phyloP scores from a whole-genome alignment of 495 filamentous ascomycete species.

The Bacidia gigantensis region DNA sequence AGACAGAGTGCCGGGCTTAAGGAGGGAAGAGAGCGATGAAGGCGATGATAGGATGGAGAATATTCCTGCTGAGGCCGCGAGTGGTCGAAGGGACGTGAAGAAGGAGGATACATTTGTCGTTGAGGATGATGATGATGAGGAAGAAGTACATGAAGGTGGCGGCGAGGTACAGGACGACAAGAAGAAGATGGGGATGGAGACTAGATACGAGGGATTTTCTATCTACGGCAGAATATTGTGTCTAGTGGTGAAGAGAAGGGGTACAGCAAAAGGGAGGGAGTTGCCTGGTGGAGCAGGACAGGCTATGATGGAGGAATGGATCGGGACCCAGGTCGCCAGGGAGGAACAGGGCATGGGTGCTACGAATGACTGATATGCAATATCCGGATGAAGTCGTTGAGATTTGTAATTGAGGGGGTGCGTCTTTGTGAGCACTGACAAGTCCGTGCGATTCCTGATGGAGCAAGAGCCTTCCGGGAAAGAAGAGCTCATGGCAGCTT shows the following conservation, averaged over 20 bases:
- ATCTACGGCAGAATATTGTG: conserved; percentile 89
- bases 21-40: conserved; percentile 30
- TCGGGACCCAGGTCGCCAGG: conserved; percentile 32
- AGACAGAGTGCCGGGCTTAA: conserved; percentile 14
- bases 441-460: too few species aligned
- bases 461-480: too few species aligned
- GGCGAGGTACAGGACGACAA: conserved; percentile 52
- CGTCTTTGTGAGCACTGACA: too few species aligned
- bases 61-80: conserved; percentile 23
- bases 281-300: conserved; percentile 37
- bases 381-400: not conserved
- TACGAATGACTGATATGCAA: conserved; percentile 8
- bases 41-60: conserved; percentile 23
- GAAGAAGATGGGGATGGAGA: conserved; percentile 75
- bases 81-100: conserved; percentile 48
- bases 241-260: conserved; percentile 69
- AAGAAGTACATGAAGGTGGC: conserved; percentile 43
- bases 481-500: not conserved
- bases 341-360: conserved; percentile 35
- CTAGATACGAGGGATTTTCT: conserved; percentile 84
- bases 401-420: too few species aligned
- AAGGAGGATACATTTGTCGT: conserved; percentile 20
- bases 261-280: conserved; percentile 25
- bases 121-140: conserved; percentile 27
- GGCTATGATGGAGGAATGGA: conserved; percentile 89